Base-by-base conservation (phyloP, 805 yeast genomes). In the Schwanniomyces polymorphus region DNA sequence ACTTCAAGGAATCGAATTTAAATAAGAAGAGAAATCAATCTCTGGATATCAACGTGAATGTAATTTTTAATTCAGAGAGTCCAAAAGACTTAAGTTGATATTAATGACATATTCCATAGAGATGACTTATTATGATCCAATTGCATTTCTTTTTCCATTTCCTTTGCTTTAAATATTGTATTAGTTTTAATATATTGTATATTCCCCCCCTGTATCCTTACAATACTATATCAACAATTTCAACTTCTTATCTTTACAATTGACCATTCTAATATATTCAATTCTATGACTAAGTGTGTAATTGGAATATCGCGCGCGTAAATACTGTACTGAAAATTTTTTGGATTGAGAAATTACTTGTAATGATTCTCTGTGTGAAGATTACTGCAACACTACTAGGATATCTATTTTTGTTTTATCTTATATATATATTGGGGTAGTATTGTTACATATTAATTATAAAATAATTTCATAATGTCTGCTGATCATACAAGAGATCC, bases 401-500 rank as follows among this genome's bases (percentile, higher is more conserved):
- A 31, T 16, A 31, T 14, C 21, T 31, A 18, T 11, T 31, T 7
- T 12, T 31, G 21, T 7, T 31, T 31, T 14, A 8, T 31, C 35
- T 31, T 31, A 25, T 39, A 39, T 18, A 26, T 17, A 28, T 14
- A 26, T 6, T 27, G n/a, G 8, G 27, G n/a, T 39, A 39, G 33
- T 17, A 17, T 17, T 21, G 14, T 23, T 21, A 37, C 39, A 21
- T 26, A 44, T 9, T 29, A 38, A 45, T n/a, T 42, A 38, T 25
- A 39, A 41, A 58, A 28, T 21, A 23, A 5, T 37, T 37, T 23
- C 6, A 37, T 37, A 39, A 86, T 87, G 91, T 86, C 95, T 41
- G 51, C 95, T 41, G 99, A 94, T 75, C 98, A 94, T 72, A 84
- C 97, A 38, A 88, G 98, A 82, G 99, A 94, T 68, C 99, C 99